Percentiles rank a stretch among this genome's conserved stretches.
Conservation (phyloP, 345 rosid species). For the Lumnitzera racemosa region DNA sequence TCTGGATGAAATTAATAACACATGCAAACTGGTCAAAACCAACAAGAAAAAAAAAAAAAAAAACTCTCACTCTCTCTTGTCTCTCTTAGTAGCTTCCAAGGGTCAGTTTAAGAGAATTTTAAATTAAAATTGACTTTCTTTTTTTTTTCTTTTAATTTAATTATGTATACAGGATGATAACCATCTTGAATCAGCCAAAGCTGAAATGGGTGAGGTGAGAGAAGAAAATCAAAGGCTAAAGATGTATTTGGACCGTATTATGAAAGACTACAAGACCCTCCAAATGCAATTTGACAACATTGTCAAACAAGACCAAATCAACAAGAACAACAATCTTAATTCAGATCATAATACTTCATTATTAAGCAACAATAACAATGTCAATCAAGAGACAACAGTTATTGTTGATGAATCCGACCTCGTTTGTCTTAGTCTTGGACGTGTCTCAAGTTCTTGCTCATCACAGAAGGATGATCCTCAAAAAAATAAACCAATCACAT, state of each 20-base stretch:
- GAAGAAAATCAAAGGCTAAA: slow-evolving; percentile 78
- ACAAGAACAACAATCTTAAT: not conserved
- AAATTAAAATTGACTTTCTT: no score
- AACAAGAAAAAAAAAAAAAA: no score
- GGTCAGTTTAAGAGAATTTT: no score
- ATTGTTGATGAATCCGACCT: slow-evolving; percentile 38
- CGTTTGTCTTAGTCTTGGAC: slow-evolving; percentile 67
- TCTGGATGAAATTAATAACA: no score
- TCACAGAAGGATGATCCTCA: slow-evolving; percentile 12
- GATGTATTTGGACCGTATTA: slow-evolving; percentile 34
- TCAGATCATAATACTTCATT: not conserved
- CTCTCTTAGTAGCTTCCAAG: no score
- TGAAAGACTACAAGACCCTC: slow-evolving; percentile 59
- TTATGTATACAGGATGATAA: slow-evolving; percentile 18
- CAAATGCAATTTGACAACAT: slow-evolving; percentile 47
- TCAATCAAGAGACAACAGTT: slow-evolving; percentile 3
- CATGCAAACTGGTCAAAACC: no score
- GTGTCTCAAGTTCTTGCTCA: not conserved
- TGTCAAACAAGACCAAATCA: slow-evolving; percentile 30
- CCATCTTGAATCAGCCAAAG: slow-evolving; percentile 47
- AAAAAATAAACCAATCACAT: slow-evolving; percentile 16
- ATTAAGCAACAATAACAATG: not conserved
- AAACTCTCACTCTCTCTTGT: no score
- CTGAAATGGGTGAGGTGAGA: slow-evolving; percentile 62
- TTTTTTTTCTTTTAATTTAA: not conserved